Base-by-base conservation (phyloP, 1,284 basidiomycete species). In the Apiotrichum laibachii region DNA sequence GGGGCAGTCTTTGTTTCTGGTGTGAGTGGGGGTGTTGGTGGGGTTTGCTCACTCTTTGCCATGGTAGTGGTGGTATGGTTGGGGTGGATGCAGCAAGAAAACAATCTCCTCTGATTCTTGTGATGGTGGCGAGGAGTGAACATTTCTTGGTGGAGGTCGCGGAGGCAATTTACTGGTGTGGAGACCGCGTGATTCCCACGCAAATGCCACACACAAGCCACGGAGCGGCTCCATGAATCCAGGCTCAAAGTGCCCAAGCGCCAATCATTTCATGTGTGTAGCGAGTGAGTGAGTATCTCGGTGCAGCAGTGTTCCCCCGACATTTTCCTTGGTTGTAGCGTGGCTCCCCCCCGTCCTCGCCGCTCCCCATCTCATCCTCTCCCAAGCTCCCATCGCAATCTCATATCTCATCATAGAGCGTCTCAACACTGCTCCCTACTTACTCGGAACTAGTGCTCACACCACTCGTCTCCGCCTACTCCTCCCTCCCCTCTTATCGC, bases 361-460 rank as follows among this genome's bases (percentile, higher is more conserved):
- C 7, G 15, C 19, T 22, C 8, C 22, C 22, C 45, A 12, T 6
- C 45, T 19, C 44, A 7, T 26, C 44, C 21, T 26, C 44, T 8
- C 34, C n/a, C n/a, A n/a, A n/a, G n/a, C n/a, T n/a, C n/a, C 22
- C 22, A 16, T 4, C 10, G 21, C 21, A 31, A 31, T 31, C 26
- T 3, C 26, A 31, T 31, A 31, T 31, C 26, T 15, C 26, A 39
- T 43, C 39, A 22, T 18, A 34, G 40, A 52, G 31, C 21, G n/a
- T 52, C 42, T 40, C 37, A 40, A 39, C 50, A 51, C 40, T 50
- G 48, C 42, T 46, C 52, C 16, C 15, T 12, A 40, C 26, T 7
- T 3, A 31, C 26, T 7, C 7, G 26, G 26, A 3, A 31, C 26
- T 31, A 31, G 26, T 31, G 26, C 26, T 31, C 26, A 31, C 26